These are phyloP conservation scores for Cryomyces minteri DNA, from an alignment of 495 filamentous ascomycete genomes.

Conservation along the genomic window DNA sequence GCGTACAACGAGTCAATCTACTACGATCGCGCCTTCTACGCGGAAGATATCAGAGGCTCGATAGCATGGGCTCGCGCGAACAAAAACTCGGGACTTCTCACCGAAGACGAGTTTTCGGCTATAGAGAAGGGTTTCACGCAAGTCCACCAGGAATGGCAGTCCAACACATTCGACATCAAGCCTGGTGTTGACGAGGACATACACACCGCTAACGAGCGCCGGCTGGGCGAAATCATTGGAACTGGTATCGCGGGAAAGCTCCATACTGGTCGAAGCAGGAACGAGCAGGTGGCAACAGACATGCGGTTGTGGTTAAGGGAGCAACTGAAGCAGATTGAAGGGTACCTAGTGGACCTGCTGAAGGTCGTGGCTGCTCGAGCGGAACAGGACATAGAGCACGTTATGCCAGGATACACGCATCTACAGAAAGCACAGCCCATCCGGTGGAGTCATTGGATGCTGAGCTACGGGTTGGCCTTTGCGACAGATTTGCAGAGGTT, in stretches of 20 bases:
- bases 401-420: slow-evolving; percentile 66
- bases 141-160: slow-evolving; percentile 60
- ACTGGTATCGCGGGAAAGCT: slow-evolving; percentile 77
- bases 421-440: slow-evolving; percentile 84
- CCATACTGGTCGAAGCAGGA: slow-evolving; percentile 80
- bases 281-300: slow-evolving; percentile 88
- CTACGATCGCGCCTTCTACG: slow-evolving; percentile 69
- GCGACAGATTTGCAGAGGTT: slow-evolving; percentile 63
- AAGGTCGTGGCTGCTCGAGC: slow-evolving; percentile 54
- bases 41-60: slow-evolving; percentile 61
- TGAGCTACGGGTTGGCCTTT: slow-evolving; percentile 64
- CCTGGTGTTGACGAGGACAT: slow-evolving; percentile 57
- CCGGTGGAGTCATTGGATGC: slow-evolving; percentile 74
- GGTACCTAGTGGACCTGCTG: slow-evolving; percentile 49
- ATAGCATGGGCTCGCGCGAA: slow-evolving; percentile 83
- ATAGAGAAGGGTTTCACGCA: slow-evolving; percentile 57
- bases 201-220: slow-evolving; percentile 86
- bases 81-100: slow-evolving; percentile 55
- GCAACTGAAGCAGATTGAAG: slow-evolving; percentile 53
- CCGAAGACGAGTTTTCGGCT: slow-evolving; percentile 50
- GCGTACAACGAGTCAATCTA: slow-evolving; percentile 76
- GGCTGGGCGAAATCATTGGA: slow-evolving; percentile 78
- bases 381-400: slow-evolving; percentile 53
- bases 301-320: slow-evolving; percentile 85
- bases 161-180: slow-evolving; percentile 36